Evolutionary conservation across 208 protist species (phyloP).

Genomic region (Wallacemonas collosoma): DNA sequence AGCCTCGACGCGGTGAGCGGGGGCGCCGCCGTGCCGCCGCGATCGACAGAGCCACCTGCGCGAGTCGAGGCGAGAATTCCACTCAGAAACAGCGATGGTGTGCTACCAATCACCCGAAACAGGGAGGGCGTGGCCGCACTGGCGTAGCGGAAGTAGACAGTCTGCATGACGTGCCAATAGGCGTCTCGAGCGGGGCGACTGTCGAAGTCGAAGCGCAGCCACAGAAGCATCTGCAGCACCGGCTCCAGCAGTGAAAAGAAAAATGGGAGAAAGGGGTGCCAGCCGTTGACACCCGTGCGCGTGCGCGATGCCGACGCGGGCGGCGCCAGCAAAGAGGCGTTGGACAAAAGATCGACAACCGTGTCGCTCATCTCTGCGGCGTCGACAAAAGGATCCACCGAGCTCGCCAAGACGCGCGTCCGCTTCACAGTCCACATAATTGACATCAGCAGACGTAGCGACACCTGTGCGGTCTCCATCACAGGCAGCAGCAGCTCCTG

Average conservation of each 20-base stretch:
- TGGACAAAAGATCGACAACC: slow-evolving; percentile 28
- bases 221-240: slow-evolving; percentile 31
- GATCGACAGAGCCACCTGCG: neutral
- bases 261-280: slow-evolving; percentile 34
- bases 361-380: slow-evolving; percentile 17
- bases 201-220: slow-evolving; percentile 28
- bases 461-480: slow-evolving; percentile 28
- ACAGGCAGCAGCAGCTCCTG: slow-evolving; percentile 29
- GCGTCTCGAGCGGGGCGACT: slow-evolving; percentile 28
- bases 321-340: slow-evolving; percentile 35
- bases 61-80: slow-evolving; percentile 15
- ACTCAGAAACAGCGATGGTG: slow-evolving; percentile 2
- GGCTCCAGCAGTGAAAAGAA: slow-evolving; percentile 28
- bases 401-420: slow-evolving; percentile 31
- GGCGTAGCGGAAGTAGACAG: slow-evolving; percentile 39
- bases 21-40: too few relatives aligned
- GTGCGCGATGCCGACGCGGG: neutral
- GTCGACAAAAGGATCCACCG: slow-evolving; percentile 32
- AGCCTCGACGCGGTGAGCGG: neutral
- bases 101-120: slow-evolving; percentile 15
- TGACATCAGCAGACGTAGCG: slow-evolving; percentile 30
- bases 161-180: slow-evolving; percentile 35
- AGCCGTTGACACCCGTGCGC: slow-evolving; percentile 6
- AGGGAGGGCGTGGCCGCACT: slow-evolving; percentile 27
- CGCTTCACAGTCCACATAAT: slow-evolving; percentile 31